These are phyloP conservation scores for Fusarium sp. DNA, from an alignment of 2,329 filamentous ascomycete genomes.

Conservation along the genomic window DNA sequence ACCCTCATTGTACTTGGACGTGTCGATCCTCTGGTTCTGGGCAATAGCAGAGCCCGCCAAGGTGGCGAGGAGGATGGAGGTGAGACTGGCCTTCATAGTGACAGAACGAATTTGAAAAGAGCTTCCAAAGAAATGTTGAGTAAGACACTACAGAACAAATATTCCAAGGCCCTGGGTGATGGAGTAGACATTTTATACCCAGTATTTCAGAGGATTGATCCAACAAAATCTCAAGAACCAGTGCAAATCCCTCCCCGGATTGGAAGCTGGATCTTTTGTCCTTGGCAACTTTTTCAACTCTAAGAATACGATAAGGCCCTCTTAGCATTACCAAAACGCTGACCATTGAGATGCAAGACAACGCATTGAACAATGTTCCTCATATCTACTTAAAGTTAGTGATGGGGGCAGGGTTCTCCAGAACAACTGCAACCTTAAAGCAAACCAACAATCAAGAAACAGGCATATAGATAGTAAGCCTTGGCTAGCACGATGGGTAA, in stretches of 20 bases:
- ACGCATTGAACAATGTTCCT: not conserved
- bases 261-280: constrained; percentile 23
- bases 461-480: not conserved
- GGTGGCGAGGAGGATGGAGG: constrained; percentile 14
- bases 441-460: too few species aligned
- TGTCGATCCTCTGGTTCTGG: constrained; percentile 13
- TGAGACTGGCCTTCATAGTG: constrained; percentile 18
- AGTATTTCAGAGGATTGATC: not conserved
- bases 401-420: not conserved
- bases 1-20: constrained; percentile 15
- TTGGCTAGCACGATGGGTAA: not conserved
- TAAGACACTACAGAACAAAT: not conserved
- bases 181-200: not conserved
- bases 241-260: not conserved
- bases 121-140: not conserved
- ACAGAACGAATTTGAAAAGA: not conserved
- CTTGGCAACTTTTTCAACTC: constrained; percentile 5
- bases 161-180: fast-evolving
- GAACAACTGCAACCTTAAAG: not conserved
- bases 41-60: constrained; percentile 16
- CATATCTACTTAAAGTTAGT: not conserved
- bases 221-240: too few species aligned
- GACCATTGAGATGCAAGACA: not conserved
- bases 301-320: constrained; percentile 1
- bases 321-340: not conserved